Percentiles rank a stretch among this genome's conserved stretches.
phyloP scores from a whole-genome alignment of 2,329 filamentous ascomycete species.

The Amauroascus verrucosus region DNA sequence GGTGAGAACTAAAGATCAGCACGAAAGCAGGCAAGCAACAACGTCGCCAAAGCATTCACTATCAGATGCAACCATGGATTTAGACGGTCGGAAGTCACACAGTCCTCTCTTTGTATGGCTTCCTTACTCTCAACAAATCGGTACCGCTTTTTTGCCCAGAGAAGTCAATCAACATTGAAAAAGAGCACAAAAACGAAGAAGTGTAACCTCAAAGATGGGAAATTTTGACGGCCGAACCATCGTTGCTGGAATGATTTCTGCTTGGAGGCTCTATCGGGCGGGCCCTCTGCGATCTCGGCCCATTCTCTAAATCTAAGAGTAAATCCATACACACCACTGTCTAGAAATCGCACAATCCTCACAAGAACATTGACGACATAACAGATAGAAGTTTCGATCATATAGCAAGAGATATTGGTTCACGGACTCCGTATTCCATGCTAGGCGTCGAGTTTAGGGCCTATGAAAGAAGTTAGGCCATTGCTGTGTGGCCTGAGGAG shows the following conservation, averaged over 20 bases:
- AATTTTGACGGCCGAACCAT: neutral
- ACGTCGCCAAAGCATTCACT: neutral
- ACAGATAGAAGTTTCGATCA: no score
- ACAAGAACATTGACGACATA: no score
- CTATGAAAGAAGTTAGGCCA: no score
- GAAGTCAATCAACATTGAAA: neutral
- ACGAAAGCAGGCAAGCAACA: neutral
- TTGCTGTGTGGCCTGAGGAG: no score
- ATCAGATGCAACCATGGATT: neutral
- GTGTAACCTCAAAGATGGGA: neutral
- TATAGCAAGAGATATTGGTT: no score
- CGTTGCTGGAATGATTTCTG: neutral
- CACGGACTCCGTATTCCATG: no score
- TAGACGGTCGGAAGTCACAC: neutral
- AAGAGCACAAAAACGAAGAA: neutral
- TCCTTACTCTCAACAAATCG: neutral
- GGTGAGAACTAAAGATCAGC: neutral
- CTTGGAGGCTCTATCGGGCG: neutral
- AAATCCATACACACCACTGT: no score
- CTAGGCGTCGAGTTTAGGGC: no score
- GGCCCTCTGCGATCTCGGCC: neutral
- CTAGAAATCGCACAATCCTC: no score
- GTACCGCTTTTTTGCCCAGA: neutral
- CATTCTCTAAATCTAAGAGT: no score
- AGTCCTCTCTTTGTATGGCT: neutral